Evolutionary conservation across 192 early-diverging fungal species (phyloP), one percentile per base, ranked within the genome.

Genomic region (Mortierella hygrophila): DNA sequence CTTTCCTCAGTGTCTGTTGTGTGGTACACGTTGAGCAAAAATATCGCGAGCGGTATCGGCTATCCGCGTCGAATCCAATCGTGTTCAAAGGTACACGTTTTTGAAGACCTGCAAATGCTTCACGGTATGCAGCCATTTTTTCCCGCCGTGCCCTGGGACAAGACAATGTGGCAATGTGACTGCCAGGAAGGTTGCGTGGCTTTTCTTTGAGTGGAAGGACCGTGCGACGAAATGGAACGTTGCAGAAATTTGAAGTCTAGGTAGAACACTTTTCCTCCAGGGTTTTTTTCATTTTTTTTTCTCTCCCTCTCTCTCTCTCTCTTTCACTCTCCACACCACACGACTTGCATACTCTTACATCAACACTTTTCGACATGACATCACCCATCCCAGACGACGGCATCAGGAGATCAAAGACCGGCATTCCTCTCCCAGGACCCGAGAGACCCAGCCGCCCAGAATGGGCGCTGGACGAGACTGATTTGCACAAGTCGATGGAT

Each of bases 401-500:
- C 74, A 79, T 85, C 68, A 68, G 41, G n/a, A 74, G 83, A 79
- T 49, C 83, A 47, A 72, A 72, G 18, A 79, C 83, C 15, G 83
- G 83, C 47, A 85, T 85, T 47, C 86, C 79, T 42, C 75, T 82
- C 9, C 79, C 86, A 38, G 90, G 90, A 44, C 90, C 90, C 7
- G 78, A 89, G 63, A 74, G 71, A 21, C 83, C 74, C 46, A 16
- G 41, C 6, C 57, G 79, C 4, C 85, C 88, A 20, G 86, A 88
- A 11, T 90, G 88, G 80, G 78, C 85, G 16, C 76, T 92, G 63
- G 83, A 89, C 75, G 88, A 88, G 29, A 90, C 89, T 16, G 89
- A 93, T 69, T 86, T 96, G 10, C 82, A 90, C 20, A 80, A 89
- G 65, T 92, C 95, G 35, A 89, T 96, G 76, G 85, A 94, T 49